Evolutionary conservation across 495 filamentous ascomycete species (phyloP).

Genomic region (Thozetella sp.): DNA sequence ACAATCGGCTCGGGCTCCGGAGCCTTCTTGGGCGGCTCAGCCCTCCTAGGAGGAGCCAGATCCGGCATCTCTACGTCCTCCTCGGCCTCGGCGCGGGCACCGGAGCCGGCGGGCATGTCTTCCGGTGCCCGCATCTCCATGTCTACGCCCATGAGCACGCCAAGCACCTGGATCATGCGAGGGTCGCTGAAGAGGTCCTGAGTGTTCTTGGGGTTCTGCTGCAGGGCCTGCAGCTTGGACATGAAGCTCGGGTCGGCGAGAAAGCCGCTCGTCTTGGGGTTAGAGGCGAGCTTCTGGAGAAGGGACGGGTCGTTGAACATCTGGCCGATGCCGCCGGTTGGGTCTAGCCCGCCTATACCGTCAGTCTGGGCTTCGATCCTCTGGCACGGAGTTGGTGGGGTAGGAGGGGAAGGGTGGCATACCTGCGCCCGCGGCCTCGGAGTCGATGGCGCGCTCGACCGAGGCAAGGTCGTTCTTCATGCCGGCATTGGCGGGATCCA

Average conservation of each 20-base stretch:
- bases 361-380: neutral
- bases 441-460: conserved; percentile 85
- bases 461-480: conserved; percentile 84
- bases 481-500: conserved; percentile 89
- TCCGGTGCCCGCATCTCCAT: conserved; percentile 75
- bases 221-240: conserved; percentile 79
- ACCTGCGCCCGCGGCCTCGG: conserved; percentile 72
- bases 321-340: conserved; percentile 74
- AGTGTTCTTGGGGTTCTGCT: conserved; percentile 77
- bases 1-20: conserved; percentile 61
- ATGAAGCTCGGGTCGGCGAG: conserved; percentile 90
- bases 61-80: conserved; percentile 85
- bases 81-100: conserved; percentile 54
- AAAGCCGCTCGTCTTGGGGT: conserved; percentile 87
- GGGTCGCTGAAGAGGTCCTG: conserved; percentile 85
- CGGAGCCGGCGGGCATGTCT: conserved; percentile 43
- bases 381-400: neutral
- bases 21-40: conserved; percentile 52
- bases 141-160: conserved; percentile 90
- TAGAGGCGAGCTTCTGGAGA: conserved; percentile 84
- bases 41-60: conserved; percentile 50
- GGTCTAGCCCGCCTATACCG: conserved; percentile 55
- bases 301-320: conserved; percentile 94
- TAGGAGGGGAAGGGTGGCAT: neutral
- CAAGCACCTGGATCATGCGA: conserved; percentile 90